Percentiles rank a stretch among this genome's conserved stretches.
phyloP scores from a whole-genome alignment of 1,139 yeast species.

The Debaryomycetaceae sp. region DNA sequence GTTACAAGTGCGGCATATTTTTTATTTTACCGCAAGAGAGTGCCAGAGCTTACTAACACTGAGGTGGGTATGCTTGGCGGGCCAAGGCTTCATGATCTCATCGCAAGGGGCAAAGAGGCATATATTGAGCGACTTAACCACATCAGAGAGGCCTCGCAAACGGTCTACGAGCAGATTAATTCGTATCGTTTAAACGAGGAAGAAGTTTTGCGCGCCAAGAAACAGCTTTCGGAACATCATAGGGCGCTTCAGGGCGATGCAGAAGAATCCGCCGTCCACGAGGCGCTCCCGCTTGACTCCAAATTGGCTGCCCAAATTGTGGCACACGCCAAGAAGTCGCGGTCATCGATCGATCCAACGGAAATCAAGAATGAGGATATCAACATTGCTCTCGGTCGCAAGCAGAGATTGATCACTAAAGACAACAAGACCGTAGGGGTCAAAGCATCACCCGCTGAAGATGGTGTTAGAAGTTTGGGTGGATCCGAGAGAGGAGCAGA shows the following conservation, averaged over 20 bases:
- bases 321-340: constrained; percentile 5
- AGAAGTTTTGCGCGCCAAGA: constrained; percentile 6
- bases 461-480: neutral
- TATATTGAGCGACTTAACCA: constrained; percentile 13
- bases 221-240: constrained; percentile 4
- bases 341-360: constrained; percentile 10
- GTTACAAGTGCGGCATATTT: constrained; percentile 85
- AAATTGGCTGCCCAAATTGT: constrained; percentile 1
- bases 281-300: too few relatives aligned
- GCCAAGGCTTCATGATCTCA: constrained; percentile 21
- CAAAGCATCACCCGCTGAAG: constrained; percentile 4
- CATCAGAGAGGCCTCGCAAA: constrained; percentile 12
- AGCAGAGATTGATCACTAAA: constrained; percentile 32
- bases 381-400: constrained; percentile 20
- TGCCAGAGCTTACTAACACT: constrained; percentile 9
- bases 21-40: constrained; percentile 71
- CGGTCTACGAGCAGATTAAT: constrained; percentile 16
- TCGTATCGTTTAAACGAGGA: constrained; percentile 9
- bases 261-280: constrained; percentile 16
- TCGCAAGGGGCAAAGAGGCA: constrained; percentile 21
- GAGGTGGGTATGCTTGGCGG: constrained; percentile 32
- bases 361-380: constrained; percentile 14
- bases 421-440: constrained; percentile 18
- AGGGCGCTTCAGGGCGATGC: neutral
- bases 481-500: constrained; percentile 17